phyloP scores from a whole-genome alignment of 805 yeast genomes.

The Torulaspora quercuum region DNA sequence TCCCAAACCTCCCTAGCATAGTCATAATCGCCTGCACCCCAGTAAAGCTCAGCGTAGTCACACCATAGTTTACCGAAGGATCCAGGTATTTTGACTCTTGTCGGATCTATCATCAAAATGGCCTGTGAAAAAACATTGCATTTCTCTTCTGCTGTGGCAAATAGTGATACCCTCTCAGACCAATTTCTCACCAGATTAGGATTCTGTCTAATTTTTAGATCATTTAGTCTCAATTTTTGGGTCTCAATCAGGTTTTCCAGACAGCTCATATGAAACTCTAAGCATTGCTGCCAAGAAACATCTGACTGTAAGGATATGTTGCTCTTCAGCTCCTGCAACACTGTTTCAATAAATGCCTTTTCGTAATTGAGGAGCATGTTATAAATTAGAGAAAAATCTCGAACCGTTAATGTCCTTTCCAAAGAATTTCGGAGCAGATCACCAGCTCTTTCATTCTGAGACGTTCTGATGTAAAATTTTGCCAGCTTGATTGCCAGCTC shows the following conservation, averaged over 20 bases:
- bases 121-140: constrained; percentile 61
- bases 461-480: constrained; percentile 43
- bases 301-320: constrained; percentile 13
- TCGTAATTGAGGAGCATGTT: constrained; percentile 61
- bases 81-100: constrained; percentile 38
- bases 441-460: constrained; percentile 40
- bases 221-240: constrained; percentile 59
- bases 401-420: constrained; percentile 44
- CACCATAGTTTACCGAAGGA: constrained; percentile 65
- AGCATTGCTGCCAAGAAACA: constrained; percentile 39
- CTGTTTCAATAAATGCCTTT: constrained; percentile 13
- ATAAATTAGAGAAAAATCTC: constrained; percentile 61
- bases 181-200: constrained; percentile 62
- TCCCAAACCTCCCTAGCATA: constrained; percentile 62
- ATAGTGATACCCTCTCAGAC: constrained; percentile 57
- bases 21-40: constrained; percentile 48
- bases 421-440: constrained; percentile 50
- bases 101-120: constrained; percentile 60
- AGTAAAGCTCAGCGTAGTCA: constrained; percentile 62
- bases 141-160: constrained; percentile 39
- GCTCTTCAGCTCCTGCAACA: constrained; percentile 17
- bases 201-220: constrained; percentile 60
- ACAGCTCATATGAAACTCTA: constrained; percentile 39
- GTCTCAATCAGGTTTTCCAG: constrained; percentile 56
- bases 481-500: constrained; percentile 48